These are phyloP conservation scores for Apiotrichum veenhuisii DNA, from an alignment of 1,284 basidiomycete genomes.

Conservation along the genomic window DNA sequence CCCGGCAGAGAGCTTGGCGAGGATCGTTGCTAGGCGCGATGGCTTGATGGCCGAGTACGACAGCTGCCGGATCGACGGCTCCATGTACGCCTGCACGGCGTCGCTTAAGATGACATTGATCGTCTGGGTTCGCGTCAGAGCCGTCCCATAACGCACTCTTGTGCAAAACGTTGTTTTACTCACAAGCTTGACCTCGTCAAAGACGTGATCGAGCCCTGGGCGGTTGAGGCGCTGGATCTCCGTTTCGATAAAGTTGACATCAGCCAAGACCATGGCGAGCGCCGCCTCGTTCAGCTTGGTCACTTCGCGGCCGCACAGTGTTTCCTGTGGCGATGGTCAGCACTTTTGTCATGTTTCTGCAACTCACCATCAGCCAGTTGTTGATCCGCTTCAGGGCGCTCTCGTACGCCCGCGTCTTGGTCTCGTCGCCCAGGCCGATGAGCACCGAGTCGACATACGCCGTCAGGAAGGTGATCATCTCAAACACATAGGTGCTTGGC, in stretches of 20 bases:
- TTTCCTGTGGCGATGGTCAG: conserved; percentile 32
- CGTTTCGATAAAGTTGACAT: conserved; percentile 78
- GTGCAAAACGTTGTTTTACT: conserved; percentile 44
- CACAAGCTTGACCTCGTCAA: conserved; percentile 75
- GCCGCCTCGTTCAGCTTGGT: conserved; percentile 81
- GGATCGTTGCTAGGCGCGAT: conserved; percentile 66
- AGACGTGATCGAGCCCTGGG: conserved; percentile 66
- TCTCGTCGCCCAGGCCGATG: conserved; percentile 65
- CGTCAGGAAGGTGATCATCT: conserved; percentile 92
- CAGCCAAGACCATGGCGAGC: conserved; percentile 72
- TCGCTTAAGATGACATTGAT: conserved; percentile 70
- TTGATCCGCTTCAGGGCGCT: conserved; percentile 82
- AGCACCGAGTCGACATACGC: conserved; percentile 92
- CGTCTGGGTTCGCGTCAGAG: conserved; percentile 57
- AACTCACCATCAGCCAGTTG: conserved; percentile 69
- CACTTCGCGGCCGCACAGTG: conserved; percentile 56
- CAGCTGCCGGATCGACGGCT: conserved; percentile 65
- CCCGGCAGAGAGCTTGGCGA: conserved; percentile 68
- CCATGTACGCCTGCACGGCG: conserved; percentile 72
- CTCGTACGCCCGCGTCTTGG: conserved; percentile 83
- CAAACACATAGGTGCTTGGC: conserved; percentile 85
- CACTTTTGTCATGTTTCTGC: neutral
- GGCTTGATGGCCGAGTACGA: conserved; percentile 70
- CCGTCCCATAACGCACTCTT: no score
- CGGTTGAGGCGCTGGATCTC: conserved; percentile 71